Base-by-base conservation (phyloP, 208 protist genomes). In the Naegleria lovaniensis region DNA sequence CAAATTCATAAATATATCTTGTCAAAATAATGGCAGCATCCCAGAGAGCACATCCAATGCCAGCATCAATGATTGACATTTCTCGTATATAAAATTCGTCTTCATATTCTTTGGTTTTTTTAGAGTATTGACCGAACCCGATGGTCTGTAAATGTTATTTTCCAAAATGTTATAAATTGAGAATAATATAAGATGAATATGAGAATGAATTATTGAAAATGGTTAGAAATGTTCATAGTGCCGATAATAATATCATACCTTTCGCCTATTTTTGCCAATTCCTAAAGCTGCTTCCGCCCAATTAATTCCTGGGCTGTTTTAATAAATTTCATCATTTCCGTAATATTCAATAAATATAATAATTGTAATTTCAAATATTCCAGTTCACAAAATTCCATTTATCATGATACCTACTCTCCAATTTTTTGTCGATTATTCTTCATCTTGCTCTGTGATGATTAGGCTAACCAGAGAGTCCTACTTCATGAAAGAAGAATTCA, bases 1-100 rank as follows among this genome's bases (percentile, higher is more conserved):
- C 25, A 58, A n/a, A 19, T 84, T 84, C 76, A 58, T 59, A 58
- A 36, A 88, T 55, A 5, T 25, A 88, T 39, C 84, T 16, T 38
- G 84, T 58, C 41, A 88, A 58, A 58, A 88, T 88, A 25, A 88
- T 88, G 39, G 84, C 39, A 58, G 84, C 84, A 88, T 88, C 84
- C 84, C 84, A 88, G 16, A 88, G 25, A 5, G 84, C 84, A 88
- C 84, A 88, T 29, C 84, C 84, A 88, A 88, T 88, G 22, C 84
- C 84, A 58, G 36, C 84, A 88, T 88, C 84, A 58, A 88, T 58
- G 36, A 88, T 88, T 19, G 25, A 39, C 84, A 88, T 48, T 55
- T 88, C 84, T 39, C 84, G 39, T 58, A 88, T 88, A 15, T 88
- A 88, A 5, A 88, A 39, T 55, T 88, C 84, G 15, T 88, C 84